phyloP scores from a whole-genome alignment of 2,329 filamentous ascomycete species.

The Cladosporium sp. region DNA sequence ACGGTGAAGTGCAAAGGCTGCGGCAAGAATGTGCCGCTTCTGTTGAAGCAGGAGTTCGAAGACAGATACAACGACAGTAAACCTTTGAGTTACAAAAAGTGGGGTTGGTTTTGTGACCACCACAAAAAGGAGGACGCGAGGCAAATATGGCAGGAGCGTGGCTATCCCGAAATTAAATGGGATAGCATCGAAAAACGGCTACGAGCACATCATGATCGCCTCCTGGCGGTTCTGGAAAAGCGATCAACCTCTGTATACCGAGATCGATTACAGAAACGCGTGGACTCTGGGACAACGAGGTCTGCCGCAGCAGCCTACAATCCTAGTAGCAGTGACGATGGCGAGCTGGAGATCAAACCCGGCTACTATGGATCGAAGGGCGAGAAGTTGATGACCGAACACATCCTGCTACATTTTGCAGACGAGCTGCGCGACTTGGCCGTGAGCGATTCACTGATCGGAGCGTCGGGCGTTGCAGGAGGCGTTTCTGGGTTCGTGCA shows the following conservation, averaged over 20 bases:
- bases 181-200: slow-evolving; percentile 31
- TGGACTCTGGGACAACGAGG: slow-evolving; percentile 28
- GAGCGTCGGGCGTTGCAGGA: slow-evolving; percentile 35
- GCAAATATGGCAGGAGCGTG: slow-evolving; percentile 32
- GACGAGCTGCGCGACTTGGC: slow-evolving; percentile 34
- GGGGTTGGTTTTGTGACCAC: slow-evolving; percentile 38
- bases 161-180: slow-evolving; percentile 42
- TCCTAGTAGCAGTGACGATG: not conserved
- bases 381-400: slow-evolving; percentile 39
- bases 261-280: slow-evolving; percentile 28
- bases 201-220: slow-evolving; percentile 29
- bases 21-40: slow-evolving; percentile 25
- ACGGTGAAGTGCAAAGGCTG: slow-evolving; percentile 32
- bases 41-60: slow-evolving; percentile 37
- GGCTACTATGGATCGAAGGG: slow-evolving; percentile 43
- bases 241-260: slow-evolving; percentile 31
- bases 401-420: slow-evolving; percentile 35
- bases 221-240: slow-evolving; percentile 33
- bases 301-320: slow-evolving; percentile 23
- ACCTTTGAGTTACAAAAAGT: slow-evolving; percentile 35
- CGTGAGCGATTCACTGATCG: slow-evolving; percentile 35
- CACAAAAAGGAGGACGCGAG: slow-evolving; percentile 35
- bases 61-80: slow-evolving; percentile 27
- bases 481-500: slow-evolving; percentile 42
- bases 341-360: slow-evolving; percentile 8